These are phyloP conservation scores for Camellia sinensis DNA, from an alignment of 148 eudicot species.

Conservation along the genomic window DNA sequence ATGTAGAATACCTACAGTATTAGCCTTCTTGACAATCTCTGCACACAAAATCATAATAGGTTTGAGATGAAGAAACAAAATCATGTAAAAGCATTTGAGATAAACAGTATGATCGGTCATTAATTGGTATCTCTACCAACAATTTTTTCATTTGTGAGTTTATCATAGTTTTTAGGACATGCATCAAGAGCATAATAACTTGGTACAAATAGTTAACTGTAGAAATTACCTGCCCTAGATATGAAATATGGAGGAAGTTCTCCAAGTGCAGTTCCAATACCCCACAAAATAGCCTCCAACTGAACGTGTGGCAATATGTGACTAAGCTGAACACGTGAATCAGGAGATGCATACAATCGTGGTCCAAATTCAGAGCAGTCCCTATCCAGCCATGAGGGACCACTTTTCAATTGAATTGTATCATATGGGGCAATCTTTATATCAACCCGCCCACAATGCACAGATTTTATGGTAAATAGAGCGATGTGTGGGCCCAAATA, in stretches of 20 bases:
- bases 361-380: constrained; percentile 80
- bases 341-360: constrained; percentile 49
- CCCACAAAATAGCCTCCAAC: constrained; percentile 82
- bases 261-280: constrained; percentile 87
- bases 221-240: constrained; percentile 70
- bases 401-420: constrained; percentile 67
- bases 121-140: neutral
- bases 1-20: neutral
- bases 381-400: constrained; percentile 82
- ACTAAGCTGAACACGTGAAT: constrained; percentile 59
- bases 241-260: constrained; percentile 94
- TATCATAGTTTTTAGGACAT: neutral
- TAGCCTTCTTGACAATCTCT: neutral
- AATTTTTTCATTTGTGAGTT: neutral
- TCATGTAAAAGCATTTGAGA: neutral
- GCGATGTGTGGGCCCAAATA: constrained; percentile 91
- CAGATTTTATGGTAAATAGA: constrained; percentile 79
- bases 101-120: neutral
- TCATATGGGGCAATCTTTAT: constrained; percentile 80
- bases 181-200: neutral
- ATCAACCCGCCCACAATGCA: constrained; percentile 88
- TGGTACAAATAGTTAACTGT: neutral
- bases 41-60: neutral
- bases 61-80: neutral
- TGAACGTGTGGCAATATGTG: constrained; percentile 82